A percentile compares a stretch with the other conserved stretches of the same genome.
These are phyloP conservation scores for Ophidiomyces ophidiicola DNA, from an alignment of 2,329 filamentous ascomycete species.

Conservation along the genomic window DNA sequence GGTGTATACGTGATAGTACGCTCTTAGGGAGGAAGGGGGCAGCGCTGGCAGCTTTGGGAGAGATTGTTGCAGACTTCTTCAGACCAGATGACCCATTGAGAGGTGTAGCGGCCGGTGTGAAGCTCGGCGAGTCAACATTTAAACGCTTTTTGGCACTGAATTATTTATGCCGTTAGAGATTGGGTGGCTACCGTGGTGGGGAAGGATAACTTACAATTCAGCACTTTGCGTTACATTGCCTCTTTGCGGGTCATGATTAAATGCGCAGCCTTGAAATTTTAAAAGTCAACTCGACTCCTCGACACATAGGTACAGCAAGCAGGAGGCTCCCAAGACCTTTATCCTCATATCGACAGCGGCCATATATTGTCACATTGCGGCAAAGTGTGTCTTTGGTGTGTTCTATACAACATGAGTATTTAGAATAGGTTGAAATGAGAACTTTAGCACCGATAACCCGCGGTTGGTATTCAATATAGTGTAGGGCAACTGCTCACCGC, in stretches of 20 bases:
- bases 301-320: background rate
- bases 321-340: constrained; percentile 42
- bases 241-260: constrained; percentile 72
- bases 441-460: too few species aligned
- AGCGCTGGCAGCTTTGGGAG: constrained; percentile 79
- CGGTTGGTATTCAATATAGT: constrained; percentile 5
- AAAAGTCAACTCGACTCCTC: constrained; percentile 11
- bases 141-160: constrained; percentile 56
- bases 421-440: too few species aligned
- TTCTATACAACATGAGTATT: constrained; percentile 37
- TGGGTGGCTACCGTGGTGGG: constrained; percentile 14
- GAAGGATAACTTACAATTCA: constrained; percentile 32
- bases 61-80: constrained; percentile 63
- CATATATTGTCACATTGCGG: constrained; percentile 86
- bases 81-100: constrained; percentile 28
- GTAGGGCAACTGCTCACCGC: constrained; percentile 29
- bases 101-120: constrained; percentile 53
- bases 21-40: constrained; percentile 44
- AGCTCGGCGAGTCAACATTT: constrained; percentile 92
- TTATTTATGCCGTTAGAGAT: background rate
- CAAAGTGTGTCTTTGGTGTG: constrained; percentile 79
- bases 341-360: constrained; percentile 83
- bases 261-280: constrained; percentile 52
- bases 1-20: constrained; percentile 24
- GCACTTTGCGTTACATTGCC: constrained; percentile 32